Conservation (phyloP, 2,329 filamentous ascomycete species). For the Xylariaceae sp. region DNA sequence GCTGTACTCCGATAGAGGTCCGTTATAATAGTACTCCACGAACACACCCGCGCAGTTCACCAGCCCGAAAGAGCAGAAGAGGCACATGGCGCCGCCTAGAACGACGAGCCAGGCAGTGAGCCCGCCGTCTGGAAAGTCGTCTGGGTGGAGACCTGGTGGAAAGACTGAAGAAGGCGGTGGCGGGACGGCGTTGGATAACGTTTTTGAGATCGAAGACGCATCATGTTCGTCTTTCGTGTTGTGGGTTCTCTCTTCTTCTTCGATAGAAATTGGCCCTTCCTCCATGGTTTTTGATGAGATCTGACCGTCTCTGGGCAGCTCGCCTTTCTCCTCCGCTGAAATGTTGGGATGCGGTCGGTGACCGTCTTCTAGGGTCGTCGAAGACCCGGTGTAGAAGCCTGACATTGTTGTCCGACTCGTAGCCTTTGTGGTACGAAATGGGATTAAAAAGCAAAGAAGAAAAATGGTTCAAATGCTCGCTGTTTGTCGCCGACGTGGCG, state of each 20-base stretch:
- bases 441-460: no score
- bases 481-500: no score
- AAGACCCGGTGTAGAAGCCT: slow-evolving; percentile 23
- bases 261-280: slow-evolving; percentile 14
- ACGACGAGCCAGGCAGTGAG: slow-evolving; percentile 39
- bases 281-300: slow-evolving; percentile 16
- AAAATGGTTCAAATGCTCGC: no score
- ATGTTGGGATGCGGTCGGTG: slow-evolving; percentile 11
- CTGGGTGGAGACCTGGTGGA: slow-evolving; percentile 39
- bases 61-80: slow-evolving; percentile 40
- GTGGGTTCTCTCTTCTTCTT: slow-evolving; percentile 32
- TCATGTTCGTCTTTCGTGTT: no score
- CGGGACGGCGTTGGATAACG: slow-evolving; percentile 3
- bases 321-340: slow-evolving; percentile 15
- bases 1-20: slow-evolving; percentile 45
- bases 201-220: no score
- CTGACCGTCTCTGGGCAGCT: slow-evolving; percentile 1
- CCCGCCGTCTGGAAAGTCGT: slow-evolving; percentile 61
- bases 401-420: slow-evolving; percentile 10
- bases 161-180: slow-evolving; percentile 9
- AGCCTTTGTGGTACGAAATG: no score
- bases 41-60: slow-evolving; percentile 51
- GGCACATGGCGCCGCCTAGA: slow-evolving; percentile 17
- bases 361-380: slow-evolving; percentile 17
- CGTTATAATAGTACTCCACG: slow-evolving; percentile 52